These are phyloP conservation scores for Obelidium mucronatum DNA, from an alignment of 192 early-diverging fungal genomes.

Conservation along the genomic window DNA sequence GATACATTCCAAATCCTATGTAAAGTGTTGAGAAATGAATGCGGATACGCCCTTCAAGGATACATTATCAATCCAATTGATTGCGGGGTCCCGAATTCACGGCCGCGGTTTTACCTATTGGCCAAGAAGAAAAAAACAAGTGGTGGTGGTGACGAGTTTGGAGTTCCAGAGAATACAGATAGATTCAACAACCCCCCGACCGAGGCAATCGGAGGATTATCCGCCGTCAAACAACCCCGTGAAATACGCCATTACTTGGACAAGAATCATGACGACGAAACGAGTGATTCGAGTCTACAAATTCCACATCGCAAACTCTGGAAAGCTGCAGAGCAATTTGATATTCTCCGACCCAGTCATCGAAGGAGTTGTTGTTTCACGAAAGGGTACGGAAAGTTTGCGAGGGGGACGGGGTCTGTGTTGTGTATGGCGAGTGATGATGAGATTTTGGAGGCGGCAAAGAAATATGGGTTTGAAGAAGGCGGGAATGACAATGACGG, in stretches of 20 bases:
- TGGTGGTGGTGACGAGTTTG: constrained; percentile 4
- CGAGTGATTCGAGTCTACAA: too few relatives aligned
- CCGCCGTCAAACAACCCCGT: too few relatives aligned
- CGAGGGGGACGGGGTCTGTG: constrained; percentile 36
- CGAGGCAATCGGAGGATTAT: constrained; percentile 4
- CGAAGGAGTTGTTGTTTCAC: constrained; percentile 35
- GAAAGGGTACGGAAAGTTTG: constrained; percentile 32
- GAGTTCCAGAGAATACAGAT: background rate
- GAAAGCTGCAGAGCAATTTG: constrained; percentile 33
- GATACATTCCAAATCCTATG: constrained; percentile 34
- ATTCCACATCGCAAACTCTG: constrained; percentile 25
- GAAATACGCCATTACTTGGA: constrained; percentile 2
- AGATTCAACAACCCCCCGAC: background rate
- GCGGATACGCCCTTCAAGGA: constrained; percentile 40
- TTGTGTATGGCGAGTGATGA: constrained; percentile 31
- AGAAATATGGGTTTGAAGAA: background rate
- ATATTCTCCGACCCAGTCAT: constrained; percentile 21
- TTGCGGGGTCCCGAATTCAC: constrained; percentile 54
- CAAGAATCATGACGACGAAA: constrained; percentile 6
- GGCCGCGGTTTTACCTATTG: constrained; percentile 54
- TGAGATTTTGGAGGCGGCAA: constrained; percentile 24
- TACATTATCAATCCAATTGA: constrained; percentile 44
- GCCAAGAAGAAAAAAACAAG: constrained; percentile 23
- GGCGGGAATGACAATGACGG: background rate
- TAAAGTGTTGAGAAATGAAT: constrained; percentile 15